Percentiles rank a stretch among this genome's conserved stretches.
Evolutionary conservation across 1,284 basidiomycete species (phyloP).

Genomic region (Somion occarium): DNA sequence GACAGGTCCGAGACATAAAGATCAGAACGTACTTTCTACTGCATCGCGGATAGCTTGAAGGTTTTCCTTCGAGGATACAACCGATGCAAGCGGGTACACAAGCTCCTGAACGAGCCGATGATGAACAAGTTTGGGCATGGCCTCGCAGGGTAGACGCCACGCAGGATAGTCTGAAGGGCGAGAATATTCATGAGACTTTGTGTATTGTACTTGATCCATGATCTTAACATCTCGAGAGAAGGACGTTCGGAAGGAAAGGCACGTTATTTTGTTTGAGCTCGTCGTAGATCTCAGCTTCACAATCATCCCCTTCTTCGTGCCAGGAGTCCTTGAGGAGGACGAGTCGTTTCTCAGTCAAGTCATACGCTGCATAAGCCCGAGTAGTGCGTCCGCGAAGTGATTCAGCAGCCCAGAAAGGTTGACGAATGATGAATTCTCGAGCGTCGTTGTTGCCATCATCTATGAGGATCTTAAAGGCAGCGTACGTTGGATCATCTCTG

Average conservation of each 20-base stretch:
- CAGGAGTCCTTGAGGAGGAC: slow-evolving; percentile 3
- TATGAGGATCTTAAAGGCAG: not conserved
- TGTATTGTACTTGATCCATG: not conserved
- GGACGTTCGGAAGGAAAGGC: not conserved
- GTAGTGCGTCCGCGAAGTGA: not conserved
- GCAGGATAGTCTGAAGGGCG: too few species aligned
- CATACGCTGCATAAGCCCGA: not conserved
- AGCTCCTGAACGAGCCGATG: not conserved
- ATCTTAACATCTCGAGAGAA: not conserved
- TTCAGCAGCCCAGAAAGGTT: not conserved
- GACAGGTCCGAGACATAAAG: not conserved
- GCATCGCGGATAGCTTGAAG: too few species aligned
- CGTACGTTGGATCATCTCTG: not conserved
- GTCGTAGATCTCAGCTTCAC: not conserved
- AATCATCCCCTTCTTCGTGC: not conserved
- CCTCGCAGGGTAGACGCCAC: too few species aligned
- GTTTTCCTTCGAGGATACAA: too few species aligned
- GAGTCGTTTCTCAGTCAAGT: not conserved
- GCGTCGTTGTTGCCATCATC: not conserved
- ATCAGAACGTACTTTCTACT: not conserved
- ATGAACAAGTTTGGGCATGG: not conserved
- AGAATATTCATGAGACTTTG: not conserved
- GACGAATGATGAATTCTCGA: too few species aligned
- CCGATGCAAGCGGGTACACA: not conserved
- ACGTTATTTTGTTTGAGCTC: not conserved